phyloP scores from a whole-genome alignment of 768 basidiomycete genomes.

The Phlebiopsis gigantea region DNA sequence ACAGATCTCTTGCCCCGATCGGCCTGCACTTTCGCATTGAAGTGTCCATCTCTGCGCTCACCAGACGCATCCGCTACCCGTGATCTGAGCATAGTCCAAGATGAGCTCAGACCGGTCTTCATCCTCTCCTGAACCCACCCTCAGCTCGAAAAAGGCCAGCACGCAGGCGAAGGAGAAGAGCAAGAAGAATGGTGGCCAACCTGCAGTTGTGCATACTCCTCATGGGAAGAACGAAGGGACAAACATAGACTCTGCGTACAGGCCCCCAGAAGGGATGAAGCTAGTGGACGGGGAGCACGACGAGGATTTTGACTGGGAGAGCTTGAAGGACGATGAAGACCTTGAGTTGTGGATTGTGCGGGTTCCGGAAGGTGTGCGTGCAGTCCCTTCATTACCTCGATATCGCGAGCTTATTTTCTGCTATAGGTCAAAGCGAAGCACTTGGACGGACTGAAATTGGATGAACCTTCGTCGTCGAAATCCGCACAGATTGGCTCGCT shows the following conservation, averaged over 20 bases:
- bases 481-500: constrained; percentile 44
- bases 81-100: background rate
- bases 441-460: constrained; percentile 47
- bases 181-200: constrained; percentile 6
- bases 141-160: constrained; percentile 15
- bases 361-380: constrained; percentile 59
- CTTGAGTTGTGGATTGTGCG: constrained; percentile 69
- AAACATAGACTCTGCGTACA: constrained; percentile 54
- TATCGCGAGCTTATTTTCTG: background rate
- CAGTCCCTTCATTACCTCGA: constrained; percentile 1
- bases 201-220: constrained; percentile 13
- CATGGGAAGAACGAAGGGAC: constrained; percentile 47
- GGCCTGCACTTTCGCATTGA: background rate
- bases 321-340: constrained; percentile 46
- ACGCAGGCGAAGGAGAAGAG: constrained; percentile 25
- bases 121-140: constrained; percentile 16
- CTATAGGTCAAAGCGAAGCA: constrained; percentile 61
- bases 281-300: constrained; percentile 40
- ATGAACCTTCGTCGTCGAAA: constrained; percentile 34
- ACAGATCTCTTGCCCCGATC: background rate
- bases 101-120: constrained; percentile 11
- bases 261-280: constrained; percentile 49
- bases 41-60: background rate
- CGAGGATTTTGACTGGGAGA: constrained; percentile 63
- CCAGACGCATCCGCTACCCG: background rate